Evolutionary conservation across 1,139 yeast species (phyloP).

Genomic region (Pichia sp.): DNA sequence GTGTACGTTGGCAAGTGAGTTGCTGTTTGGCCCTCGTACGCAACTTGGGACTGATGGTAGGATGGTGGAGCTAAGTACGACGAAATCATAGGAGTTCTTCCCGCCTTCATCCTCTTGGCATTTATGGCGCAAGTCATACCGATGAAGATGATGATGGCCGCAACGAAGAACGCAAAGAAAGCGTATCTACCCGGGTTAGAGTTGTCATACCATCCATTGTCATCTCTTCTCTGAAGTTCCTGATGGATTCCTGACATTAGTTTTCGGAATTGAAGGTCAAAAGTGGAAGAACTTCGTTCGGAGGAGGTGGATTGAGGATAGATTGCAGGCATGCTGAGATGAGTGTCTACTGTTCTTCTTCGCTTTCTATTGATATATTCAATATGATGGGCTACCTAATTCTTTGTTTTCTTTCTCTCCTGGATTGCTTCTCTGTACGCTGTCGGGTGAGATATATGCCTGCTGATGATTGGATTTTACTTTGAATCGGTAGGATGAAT

Average conservation of each 20-base stretch:
- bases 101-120: conserved; percentile 53
- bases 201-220: conserved; percentile 6
- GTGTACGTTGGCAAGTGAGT: conserved; percentile 65
- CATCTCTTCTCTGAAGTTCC: conserved; percentile 14
- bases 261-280: neutral
- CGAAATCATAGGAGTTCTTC: conserved; percentile 70
- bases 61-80: conserved; percentile 91
- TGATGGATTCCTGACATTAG: neutral
- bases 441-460: too few relatives aligned
- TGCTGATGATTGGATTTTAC: too few relatives aligned
- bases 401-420: too few relatives aligned
- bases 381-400: too few relatives aligned
- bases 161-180: conserved; percentile 50
- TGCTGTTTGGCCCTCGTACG: conserved; percentile 46
- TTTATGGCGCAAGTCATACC: conserved; percentile 56
- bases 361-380: neutral
- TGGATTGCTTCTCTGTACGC: too few relatives aligned
- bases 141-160: conserved; percentile 46
- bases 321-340: neutral
- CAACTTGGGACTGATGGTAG: conserved; percentile 69
- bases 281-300: neutral
- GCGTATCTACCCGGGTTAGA: conserved; percentile 42
- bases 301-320: neutral
- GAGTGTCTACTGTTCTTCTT: neutral
- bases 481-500: too few relatives aligned